A percentile compares a stretch with the other conserved stretches of the same genome.
Conservation (phyloP, 768 basidiomycete species). For the Agaricus blazei region DNA sequence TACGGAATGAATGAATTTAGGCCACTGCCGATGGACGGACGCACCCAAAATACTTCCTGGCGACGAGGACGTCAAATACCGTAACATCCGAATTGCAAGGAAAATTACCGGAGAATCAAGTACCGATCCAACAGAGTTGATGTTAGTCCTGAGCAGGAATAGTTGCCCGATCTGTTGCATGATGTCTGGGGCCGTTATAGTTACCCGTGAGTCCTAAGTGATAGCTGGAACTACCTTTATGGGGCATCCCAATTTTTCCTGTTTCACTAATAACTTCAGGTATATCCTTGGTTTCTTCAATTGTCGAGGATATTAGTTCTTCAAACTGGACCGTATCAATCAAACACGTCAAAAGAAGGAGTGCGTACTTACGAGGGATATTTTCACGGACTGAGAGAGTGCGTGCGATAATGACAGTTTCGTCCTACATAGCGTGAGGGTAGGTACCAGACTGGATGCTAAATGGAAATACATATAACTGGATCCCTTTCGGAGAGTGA, state of each 20-base stretch:
- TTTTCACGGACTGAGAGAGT: constrained; percentile 94
- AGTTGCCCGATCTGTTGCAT: constrained; percentile 97
- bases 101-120: constrained; percentile 78
- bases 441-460: constrained; percentile 10
- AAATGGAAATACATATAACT: constrained; percentile 77
- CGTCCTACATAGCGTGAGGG: constrained; percentile 54
- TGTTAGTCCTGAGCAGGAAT: constrained; percentile 90
- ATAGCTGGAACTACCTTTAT: constrained; percentile 50
- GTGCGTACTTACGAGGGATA: constrained; percentile 62
- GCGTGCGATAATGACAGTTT: constrained; percentile 94
- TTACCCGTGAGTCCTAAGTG: constrained; percentile 8
- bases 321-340: constrained; percentile 58
- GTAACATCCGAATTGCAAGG: constrained; percentile 6
- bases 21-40: constrained; percentile 17
- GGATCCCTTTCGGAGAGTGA: constrained; percentile 89
- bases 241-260: constrained; percentile 88
- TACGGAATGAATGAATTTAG: constrained; percentile 2
- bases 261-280: constrained; percentile 92
- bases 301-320: constrained; percentile 85
- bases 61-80: constrained; percentile 10
- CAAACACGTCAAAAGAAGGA: background rate
- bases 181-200: constrained; percentile 53
- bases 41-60: constrained; percentile 92
- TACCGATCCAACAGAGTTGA: constrained; percentile 95
- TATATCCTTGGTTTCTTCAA: constrained; percentile 95